Evolutionary conservation across 2,329 filamentous ascomycete species (phyloP), one percentile per base, ranked within the genome.

Genomic region (Dothiorella sarmentorum): DNA sequence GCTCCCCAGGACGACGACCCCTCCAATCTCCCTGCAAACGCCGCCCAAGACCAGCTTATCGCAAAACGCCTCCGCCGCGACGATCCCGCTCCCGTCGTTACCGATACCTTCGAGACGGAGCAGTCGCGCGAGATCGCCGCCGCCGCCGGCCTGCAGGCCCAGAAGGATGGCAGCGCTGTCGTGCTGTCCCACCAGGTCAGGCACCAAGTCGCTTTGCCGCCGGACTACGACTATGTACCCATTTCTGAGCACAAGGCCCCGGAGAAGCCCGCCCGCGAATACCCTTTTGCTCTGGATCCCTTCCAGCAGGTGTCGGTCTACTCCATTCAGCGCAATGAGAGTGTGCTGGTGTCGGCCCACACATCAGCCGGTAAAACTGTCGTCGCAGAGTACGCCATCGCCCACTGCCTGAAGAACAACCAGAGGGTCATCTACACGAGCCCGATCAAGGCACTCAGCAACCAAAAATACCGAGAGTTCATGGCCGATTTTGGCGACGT

Each of bases 391-490:
- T 99, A 99, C 71, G 95, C 94, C 18, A 95, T 99, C 71, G 94
- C 95, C 15, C 94, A 99, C 69, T 96, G 94, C 73, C 80, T 99
- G 73, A 95, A 94, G 81, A 90, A 91, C 73, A 97, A 97, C 76
- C 94, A 99, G 78, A 85, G 94, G 71, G 93, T 99, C 68, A 99
- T 99, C 73, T 99, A 99, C 77, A 99, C 94, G 7, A 97, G 92
- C 82, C 94, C 94, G 1, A 99, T 99, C 81, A 99, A 99, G 77
- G 94, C 94, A 10, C 80, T 99, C 67, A 97, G 92, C 75, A 99
- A 99, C 76, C 94, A 99, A 71, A 99, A 99, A 73, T 99, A 96
- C 73, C 84, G 94, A 79, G 94, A 99, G 71, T 99, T 99, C 73
- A 87, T 89, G 65, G 90, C 89, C 40, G 90, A 96, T 60, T 99